Percentiles rank a stretch among this genome's conserved stretches.
Conservation (phyloP, 345 rosid genomes). For the Eucalyptus rudis region DNA sequence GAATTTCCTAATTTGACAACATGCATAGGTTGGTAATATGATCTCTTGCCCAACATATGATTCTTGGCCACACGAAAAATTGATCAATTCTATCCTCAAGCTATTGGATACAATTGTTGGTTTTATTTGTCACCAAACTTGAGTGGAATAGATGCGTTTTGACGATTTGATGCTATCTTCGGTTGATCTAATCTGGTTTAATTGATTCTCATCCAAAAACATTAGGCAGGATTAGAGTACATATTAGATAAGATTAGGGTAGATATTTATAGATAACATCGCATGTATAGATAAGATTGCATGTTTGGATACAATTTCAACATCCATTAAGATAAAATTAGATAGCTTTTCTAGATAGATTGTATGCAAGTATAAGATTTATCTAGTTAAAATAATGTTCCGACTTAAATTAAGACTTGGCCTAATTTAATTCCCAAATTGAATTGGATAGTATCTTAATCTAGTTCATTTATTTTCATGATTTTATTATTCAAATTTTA, state of each 20-base stretch:
- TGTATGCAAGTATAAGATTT: not conserved
- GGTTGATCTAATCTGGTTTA: not conserved
- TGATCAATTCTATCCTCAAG: not conserved
- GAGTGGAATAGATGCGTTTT: not conserved
- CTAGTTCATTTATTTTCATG: not conserved
- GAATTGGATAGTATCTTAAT: not conserved
- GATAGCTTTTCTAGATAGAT: not conserved
- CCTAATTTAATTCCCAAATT: not conserved
- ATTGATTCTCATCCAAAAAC: too few relatives aligned
- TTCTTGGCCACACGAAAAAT: not conserved
- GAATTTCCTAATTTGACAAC: not conserved
- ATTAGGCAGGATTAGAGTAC: too few relatives aligned
- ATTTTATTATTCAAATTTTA: not conserved
- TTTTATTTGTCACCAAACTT: not conserved
- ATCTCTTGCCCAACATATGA: not conserved
- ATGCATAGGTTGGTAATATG: not conserved
- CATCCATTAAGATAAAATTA: too few relatives aligned
- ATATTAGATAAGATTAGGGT: not conserved
- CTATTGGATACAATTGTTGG: not conserved
- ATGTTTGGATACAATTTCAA: too few relatives aligned
- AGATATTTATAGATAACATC: too few relatives aligned
- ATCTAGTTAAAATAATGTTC: not conserved
- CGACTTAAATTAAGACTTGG: not conserved
- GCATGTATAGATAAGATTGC: not conserved
- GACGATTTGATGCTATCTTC: not conserved